Evolutionary conservation across 164 flowering plant genomes (phyloP), one percentile per base, ranked within the genome.

Genomic region (Tetrastigma voinierianum): DNA sequence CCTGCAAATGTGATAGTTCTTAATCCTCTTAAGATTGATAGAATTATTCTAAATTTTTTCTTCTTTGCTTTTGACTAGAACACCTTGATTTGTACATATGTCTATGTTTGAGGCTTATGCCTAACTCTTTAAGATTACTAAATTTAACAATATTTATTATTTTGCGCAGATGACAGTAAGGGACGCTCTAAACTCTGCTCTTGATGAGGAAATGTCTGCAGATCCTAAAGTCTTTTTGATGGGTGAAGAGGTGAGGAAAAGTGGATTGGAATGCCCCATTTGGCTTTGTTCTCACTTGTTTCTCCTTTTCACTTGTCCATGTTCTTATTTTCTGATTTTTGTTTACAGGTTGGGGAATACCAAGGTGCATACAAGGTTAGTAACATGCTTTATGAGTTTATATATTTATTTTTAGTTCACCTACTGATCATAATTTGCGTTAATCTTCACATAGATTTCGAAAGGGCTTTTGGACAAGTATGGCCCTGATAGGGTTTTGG

Each of bases 331-430:
- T 64, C 10, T 14, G 0, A 46, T 21, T 67, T 46, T 60, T 25
- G 11, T 16, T 44, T 76, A 70, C 81, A 96, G 98, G 98, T 96
- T 73, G 99, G 99, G 23, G 96, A 93, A 76, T 96, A 96, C 66
- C 97, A 96, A 47, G 99, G 99, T 70, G 99, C 99, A 58, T 96
- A 96, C 83, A 96, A 96, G 98, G 99, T 95, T 67, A 76, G 90
- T 25, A 7, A 59, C 43, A 59, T 62, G 21, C 46, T 74, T 20
- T 25, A 56, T 56, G 56, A 48, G 44, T 25, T 7, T 2, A 25
- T 25, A 25, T 25, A 25, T 25, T 4, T 25, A 0, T 25, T 25
- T 25, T 25, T 25, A 25, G 40, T 25, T 25, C 40, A 25, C 6
- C 40, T 25, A 25, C 6, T 25, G 40, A 25, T 25, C 40, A 25